phyloP scores from a whole-genome alignment of 1,284 basidiomycete genomes.

The Ceratobasidium theobromae region DNA sequence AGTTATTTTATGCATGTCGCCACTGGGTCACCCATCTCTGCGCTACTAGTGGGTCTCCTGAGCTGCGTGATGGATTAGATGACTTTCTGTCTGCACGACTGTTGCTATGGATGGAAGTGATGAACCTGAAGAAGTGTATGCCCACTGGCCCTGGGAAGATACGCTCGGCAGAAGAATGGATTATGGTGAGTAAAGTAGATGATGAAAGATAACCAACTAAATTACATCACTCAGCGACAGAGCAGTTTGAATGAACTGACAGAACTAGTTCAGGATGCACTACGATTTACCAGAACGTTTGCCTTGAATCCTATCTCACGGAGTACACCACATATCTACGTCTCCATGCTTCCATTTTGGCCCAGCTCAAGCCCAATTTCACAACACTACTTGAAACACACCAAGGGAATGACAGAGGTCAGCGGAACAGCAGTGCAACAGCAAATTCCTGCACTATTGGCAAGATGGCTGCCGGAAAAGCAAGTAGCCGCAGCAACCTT shows the following conservation, averaged over 20 bases:
- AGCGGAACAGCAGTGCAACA: background rate
- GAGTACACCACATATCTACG: constrained; percentile 32
- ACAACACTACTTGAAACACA: background rate
- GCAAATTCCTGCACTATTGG: background rate
- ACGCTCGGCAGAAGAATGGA: too few species aligned
- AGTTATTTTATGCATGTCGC: background rate
- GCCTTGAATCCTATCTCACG: background rate
- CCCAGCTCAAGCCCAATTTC: background rate
- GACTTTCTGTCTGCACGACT: constrained; percentile 11
- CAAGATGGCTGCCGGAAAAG: too few species aligned
- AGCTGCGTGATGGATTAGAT: background rate
- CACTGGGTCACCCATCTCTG: constrained; percentile 26
- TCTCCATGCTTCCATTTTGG: constrained; percentile 26
- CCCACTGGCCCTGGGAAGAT: too few species aligned
- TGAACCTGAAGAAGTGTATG: too few species aligned
- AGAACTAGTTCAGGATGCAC: background rate
- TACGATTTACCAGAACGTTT: background rate
- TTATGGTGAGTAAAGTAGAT: too few species aligned
- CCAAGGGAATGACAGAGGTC: background rate
- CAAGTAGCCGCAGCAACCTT: too few species aligned
- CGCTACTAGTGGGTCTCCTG: background rate
- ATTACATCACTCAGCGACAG: too few species aligned
- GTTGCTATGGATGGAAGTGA: too few species aligned
- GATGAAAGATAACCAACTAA: too few species aligned
- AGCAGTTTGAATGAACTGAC: too few species aligned